Evolutionary conservation across 208 protist genomes (phyloP).

Genomic region (Vickermania spadyakhi): DNA sequence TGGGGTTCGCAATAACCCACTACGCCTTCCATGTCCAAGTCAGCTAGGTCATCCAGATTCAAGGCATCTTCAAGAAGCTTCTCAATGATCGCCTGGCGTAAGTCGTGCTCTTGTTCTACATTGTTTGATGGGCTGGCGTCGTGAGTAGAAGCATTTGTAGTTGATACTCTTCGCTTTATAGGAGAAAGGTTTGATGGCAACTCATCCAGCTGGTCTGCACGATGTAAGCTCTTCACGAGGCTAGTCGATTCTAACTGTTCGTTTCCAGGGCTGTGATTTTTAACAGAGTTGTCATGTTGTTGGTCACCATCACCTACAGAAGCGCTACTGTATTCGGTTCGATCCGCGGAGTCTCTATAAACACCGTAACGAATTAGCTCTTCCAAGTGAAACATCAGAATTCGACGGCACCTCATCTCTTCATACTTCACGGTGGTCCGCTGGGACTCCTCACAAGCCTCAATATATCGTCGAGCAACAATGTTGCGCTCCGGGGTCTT

Average conservation of each 20-base stretch:
- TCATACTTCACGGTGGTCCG: constrained; percentile 18
- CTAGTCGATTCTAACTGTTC: too few species aligned
- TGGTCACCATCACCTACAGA: background rate
- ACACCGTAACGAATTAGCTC: background rate
- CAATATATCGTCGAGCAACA: constrained; percentile 10
- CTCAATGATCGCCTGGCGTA: background rate
- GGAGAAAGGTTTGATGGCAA: background rate
- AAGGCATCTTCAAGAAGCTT: background rate
- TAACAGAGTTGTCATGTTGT: background rate
- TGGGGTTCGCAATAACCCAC: background rate
- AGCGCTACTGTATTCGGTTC: background rate
- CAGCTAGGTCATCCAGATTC: too few species aligned
- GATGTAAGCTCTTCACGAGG: too few species aligned
- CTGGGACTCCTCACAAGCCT: constrained; percentile 21
- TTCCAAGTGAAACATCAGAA: background rate
- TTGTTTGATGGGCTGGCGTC: background rate
- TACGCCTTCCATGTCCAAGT: background rate
- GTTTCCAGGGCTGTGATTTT: background rate
- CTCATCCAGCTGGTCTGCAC: too few species aligned
- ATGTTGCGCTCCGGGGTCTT: background rate
- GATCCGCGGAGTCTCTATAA: background rate
- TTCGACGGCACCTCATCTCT: constrained; percentile 4
- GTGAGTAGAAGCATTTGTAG: background rate
- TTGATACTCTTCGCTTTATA: too few species aligned
- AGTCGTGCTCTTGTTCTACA: background rate